A percentile compares a stretch with the other conserved stretches of the same genome.
Evolutionary conservation across 1,139 yeast species (phyloP).

Genomic region (Taphrina communis): DNA sequence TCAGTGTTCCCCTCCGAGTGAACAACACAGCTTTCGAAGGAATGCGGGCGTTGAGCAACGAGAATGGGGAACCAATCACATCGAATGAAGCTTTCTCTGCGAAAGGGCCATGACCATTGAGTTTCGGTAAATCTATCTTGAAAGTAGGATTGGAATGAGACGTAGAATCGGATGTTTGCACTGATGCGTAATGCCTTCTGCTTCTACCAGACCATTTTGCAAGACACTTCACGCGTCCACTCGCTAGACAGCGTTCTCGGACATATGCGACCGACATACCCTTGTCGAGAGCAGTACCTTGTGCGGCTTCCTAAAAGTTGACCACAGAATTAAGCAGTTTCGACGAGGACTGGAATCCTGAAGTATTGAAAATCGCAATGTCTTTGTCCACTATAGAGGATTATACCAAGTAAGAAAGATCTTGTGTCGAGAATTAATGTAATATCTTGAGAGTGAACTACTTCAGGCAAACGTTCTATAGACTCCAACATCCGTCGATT

Average conservation of each 20-base stretch:
- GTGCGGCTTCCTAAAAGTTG: not conserved
- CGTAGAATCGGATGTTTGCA: slow-evolving; percentile 10
- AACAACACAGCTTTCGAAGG: slow-evolving; percentile 60
- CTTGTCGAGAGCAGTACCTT: not conserved
- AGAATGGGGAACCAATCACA: slow-evolving; percentile 57
- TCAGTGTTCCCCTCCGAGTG: slow-evolving; percentile 56
- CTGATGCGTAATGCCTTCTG: slow-evolving; percentile 4
- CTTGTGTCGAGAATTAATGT: no score
- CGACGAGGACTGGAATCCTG: not conserved
- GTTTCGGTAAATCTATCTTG: slow-evolving; percentile 45
- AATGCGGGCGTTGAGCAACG: slow-evolving; percentile 57
- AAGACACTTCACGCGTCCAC: not conserved
- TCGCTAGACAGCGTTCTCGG: not conserved
- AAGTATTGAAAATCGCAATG: no score
- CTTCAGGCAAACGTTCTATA: not conserved
- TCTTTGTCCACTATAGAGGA: no score
- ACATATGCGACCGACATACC: not conserved
- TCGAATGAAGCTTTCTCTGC: slow-evolving; percentile 51
- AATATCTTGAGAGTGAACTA: not conserved
- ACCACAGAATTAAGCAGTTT: not conserved
- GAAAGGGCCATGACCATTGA: slow-evolving; percentile 48
- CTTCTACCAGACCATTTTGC: not conserved
- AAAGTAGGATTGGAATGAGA: slow-evolving; percentile 36
- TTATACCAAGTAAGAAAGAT: no score
- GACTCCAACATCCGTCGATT: not conserved